These are phyloP conservation scores for Suhomyces atakaporum DNA, from an alignment of 1,139 yeast species.

Conservation along the genomic window DNA sequence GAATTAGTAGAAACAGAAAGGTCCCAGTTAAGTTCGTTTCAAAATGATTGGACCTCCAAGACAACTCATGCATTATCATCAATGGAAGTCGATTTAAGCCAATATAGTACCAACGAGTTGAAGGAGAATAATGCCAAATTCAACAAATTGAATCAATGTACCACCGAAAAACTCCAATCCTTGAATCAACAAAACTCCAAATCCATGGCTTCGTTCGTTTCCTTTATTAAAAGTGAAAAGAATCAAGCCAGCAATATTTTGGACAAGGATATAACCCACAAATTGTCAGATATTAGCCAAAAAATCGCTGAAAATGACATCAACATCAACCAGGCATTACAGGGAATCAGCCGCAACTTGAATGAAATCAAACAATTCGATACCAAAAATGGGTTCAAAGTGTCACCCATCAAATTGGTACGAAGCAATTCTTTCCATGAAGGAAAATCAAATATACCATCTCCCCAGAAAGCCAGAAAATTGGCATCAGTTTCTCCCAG, in stretches of 20 bases:
- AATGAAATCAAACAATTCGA: conserved; percentile 17
- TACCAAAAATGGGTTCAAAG: conserved; percentile 11
- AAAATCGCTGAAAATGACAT: conserved; percentile 14
- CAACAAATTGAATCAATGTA: conserved; percentile 6
- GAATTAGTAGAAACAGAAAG: conserved; percentile 13
- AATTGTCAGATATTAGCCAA: conserved; percentile 12
- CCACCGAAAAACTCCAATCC: conserved; percentile 5
- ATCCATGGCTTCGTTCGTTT: conserved; percentile 1
- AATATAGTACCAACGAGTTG: conserved; percentile 6
- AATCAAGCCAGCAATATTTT: conserved; percentile 1
- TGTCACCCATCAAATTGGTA: conserved; percentile 10
- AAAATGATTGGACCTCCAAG: conserved; percentile 13
- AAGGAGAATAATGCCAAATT: conserved; percentile 4
- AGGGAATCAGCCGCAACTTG: conserved; percentile 14
- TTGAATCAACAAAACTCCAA: conserved; percentile 5
- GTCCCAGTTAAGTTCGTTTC: conserved; percentile 6
- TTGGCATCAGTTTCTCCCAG: conserved; percentile 6
- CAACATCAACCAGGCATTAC: conserved; percentile 10
- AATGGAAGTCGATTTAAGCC: conserved; percentile 9
- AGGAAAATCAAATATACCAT: conserved; percentile 8
- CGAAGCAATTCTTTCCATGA: conserved; percentile 4
- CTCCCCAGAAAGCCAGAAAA: conserved; percentile 7
- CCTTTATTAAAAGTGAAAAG: conserved; percentile 6
- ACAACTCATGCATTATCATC: conserved; percentile 6
- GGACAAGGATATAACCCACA: conserved; percentile 1